A percentile compares a stretch with the other conserved stretches of the same genome.
phyloP scores from a whole-genome alignment of 371 early-diverging fungal species.

The Phascolomyces articulosus region DNA sequence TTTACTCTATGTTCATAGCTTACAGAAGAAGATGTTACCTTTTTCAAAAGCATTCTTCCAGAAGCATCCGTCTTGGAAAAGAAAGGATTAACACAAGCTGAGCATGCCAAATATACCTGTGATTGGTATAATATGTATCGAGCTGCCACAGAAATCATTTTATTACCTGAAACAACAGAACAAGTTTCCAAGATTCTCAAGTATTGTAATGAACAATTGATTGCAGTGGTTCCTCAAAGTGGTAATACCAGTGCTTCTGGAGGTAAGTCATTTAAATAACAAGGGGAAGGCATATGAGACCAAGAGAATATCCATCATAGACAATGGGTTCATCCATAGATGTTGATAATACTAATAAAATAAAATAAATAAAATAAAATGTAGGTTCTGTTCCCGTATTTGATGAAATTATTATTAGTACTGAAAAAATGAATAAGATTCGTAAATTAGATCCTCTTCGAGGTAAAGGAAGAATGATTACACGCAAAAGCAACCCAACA shows the following conservation, averaged over 20 bases:
- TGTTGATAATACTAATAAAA: background rate
- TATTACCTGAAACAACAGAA: constrained; percentile 80
- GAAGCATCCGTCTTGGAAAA: constrained; percentile 28
- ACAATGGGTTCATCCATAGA: too few species aligned
- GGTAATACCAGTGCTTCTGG: constrained; percentile 88
- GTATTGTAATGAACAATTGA: constrained; percentile 80
- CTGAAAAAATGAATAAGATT: constrained; percentile 76
- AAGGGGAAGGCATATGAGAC: too few species aligned
- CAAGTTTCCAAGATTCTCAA: constrained; percentile 83
- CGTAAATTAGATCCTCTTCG: constrained; percentile 79
- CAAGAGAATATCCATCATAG: too few species aligned
- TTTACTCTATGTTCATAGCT: constrained; percentile 39
- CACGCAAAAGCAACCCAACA: too few species aligned
- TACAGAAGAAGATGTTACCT: constrained; percentile 54
- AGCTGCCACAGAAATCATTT: constrained; percentile 73
- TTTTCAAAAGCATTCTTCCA: constrained; percentile 54
- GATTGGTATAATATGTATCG: constrained; percentile 92
- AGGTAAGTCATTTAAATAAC: constrained; percentile 30
- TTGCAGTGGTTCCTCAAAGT: constrained; percentile 95
- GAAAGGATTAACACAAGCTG: constrained; percentile 27
- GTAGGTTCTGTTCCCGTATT: constrained; percentile 70
- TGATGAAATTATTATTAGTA: constrained; percentile 89
- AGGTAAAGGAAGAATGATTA: constrained; percentile 37
- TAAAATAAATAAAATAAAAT: background rate
- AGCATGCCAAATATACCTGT: constrained; percentile 53